Percentiles rank a stretch among this genome's conserved stretches.
Conservation (phyloP, 352 stramenopile species). For the Phytophthora quininea region DNA sequence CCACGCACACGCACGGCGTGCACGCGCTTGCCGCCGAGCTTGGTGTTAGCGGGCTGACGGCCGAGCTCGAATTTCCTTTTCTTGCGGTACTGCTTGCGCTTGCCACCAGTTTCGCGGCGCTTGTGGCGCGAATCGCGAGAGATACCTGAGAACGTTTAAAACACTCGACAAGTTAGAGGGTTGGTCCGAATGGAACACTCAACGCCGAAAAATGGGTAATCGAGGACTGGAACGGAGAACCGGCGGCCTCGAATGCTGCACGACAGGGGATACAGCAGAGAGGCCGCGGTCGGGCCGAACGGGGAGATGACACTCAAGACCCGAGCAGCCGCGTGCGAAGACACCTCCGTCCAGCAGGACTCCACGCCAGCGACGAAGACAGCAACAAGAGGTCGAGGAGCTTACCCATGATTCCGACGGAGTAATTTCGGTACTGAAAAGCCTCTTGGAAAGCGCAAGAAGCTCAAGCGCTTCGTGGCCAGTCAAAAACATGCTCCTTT, state of each 20-base stretch:
- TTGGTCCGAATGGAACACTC: constrained; percentile 22
- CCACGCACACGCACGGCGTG: constrained; percentile 95
- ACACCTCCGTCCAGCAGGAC: constrained; percentile 46
- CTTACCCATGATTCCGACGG: constrained; percentile 90
- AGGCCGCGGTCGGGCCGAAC: constrained; percentile 51
- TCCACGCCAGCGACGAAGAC: constrained; percentile 25
- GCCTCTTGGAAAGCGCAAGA: background rate
- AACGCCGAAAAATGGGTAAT: constrained; percentile 2
- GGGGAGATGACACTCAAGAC: constrained; percentile 34
- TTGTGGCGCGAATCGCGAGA: constrained; percentile 99
- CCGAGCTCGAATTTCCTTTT: constrained; percentile 99
- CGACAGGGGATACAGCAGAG: constrained; percentile 91
- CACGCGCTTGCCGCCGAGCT: constrained; percentile 98
- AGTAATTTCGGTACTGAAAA: constrained; percentile 82
- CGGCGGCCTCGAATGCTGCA: constrained; percentile 87
- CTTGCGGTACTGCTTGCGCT: constrained; percentile 97
- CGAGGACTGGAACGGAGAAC: constrained; percentile 27
- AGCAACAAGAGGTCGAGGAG: constrained; percentile 29
- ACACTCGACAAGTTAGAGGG: background rate
- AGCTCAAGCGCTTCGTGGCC: constrained; percentile 41
- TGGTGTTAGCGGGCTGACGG: constrained; percentile 97
- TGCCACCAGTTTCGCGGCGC: constrained; percentile 99
- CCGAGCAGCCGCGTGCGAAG: constrained; percentile 30
- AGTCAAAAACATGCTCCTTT: constrained; percentile 21
- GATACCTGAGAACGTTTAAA: constrained; percentile 92